Percentiles rank a stretch among this genome's conserved stretches.
Evolutionary conservation across 2,329 filamentous ascomycete genomes (phyloP).

Genomic region (Rhynchosporium graminicola): DNA sequence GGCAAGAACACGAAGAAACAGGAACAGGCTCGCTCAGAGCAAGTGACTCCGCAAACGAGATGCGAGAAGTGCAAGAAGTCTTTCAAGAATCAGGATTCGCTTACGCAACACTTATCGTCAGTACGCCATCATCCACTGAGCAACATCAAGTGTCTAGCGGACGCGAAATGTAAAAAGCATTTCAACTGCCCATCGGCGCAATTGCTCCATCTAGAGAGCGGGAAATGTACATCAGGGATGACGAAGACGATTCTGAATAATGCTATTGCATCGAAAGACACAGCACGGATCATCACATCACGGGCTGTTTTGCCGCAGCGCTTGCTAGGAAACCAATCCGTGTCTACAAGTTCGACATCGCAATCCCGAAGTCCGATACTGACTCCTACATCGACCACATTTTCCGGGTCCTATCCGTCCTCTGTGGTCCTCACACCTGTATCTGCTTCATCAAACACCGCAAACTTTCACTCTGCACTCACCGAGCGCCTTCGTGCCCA

Average conservation of each 20-base stretch:
- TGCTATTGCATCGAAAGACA: neutral
- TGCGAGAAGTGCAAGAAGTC: neutral
- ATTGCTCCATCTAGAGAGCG: slow-evolving; percentile 24
- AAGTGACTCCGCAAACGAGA: too few relatives aligned
- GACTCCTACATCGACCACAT: slow-evolving; percentile 8
- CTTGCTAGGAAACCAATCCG: neutral
- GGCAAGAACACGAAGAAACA: too few relatives aligned
- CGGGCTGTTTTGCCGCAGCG: neutral
- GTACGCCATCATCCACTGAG: slow-evolving; percentile 21
- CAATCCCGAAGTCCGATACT: slow-evolving; percentile 6
- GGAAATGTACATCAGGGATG: slow-evolving; percentile 23
- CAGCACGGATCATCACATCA: neutral
- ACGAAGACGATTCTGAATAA: slow-evolving; percentile 1
- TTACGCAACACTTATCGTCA: too few relatives aligned
- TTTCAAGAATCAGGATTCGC: neutral
- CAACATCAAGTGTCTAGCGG: slow-evolving; percentile 22
- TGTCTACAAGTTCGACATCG: slow-evolving; percentile 2
- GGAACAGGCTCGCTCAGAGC: too few relatives aligned
- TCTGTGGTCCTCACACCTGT: neutral
- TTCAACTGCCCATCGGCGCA: slow-evolving; percentile 24
- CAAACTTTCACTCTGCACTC: neutral
- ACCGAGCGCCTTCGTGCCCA: neutral
- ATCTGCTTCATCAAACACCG: neutral
- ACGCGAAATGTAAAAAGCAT: slow-evolving; percentile 19
- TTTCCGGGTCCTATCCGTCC: slow-evolving; percentile 11